Evolutionary conservation across 768 basidiomycete genomes (phyloP).

Genomic region (Lentinula sp.): DNA sequence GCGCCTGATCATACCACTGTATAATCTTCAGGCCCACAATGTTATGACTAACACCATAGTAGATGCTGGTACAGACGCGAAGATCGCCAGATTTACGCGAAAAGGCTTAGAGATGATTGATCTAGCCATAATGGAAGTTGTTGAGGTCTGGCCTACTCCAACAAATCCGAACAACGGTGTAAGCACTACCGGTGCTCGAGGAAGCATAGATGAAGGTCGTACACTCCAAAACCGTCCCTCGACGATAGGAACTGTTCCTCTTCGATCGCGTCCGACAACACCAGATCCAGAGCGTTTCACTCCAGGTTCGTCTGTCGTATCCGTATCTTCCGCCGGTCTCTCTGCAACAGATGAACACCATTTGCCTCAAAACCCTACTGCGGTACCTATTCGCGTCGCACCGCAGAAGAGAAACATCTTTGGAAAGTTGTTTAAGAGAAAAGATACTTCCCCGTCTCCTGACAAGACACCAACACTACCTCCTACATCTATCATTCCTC

Average conservation of each 20-base stretch:
- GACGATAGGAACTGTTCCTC: background rate
- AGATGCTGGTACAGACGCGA: conserved; percentile 85
- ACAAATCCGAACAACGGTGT: background rate
- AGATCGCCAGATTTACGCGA: conserved; percentile 71
- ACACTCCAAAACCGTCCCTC: background rate
- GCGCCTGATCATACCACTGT: conserved; percentile 79
- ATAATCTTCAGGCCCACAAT: conserved; percentile 85
- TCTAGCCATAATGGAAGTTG: conserved; percentile 72
- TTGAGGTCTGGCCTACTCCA: conserved; percentile 58
- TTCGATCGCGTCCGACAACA: conserved; percentile 10
- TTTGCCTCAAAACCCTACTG: conserved; percentile 14
- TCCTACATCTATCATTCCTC: background rate
- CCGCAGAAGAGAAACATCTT: conserved; percentile 57
- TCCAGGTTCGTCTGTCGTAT: conserved; percentile 25
- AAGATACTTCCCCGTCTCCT: conserved; percentile 20
- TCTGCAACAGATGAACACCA: background rate
- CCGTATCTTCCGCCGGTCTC: conserved; percentile 20
- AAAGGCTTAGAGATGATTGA: conserved; percentile 75
- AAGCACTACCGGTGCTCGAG: background rate
- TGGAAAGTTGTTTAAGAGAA: conserved; percentile 66
- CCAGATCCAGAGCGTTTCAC: conserved; percentile 16
- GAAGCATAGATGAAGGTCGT: conserved; percentile 1
- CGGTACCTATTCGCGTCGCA: conserved; percentile 16
- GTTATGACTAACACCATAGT: conserved; percentile 82
- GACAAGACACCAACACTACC: conserved; percentile 2